Percentiles rank a stretch among this genome's conserved stretches.
Evolutionary conservation across 345 rosid genomes (phyloP).

Genomic region (Melaleuca quinquenervia): DNA sequence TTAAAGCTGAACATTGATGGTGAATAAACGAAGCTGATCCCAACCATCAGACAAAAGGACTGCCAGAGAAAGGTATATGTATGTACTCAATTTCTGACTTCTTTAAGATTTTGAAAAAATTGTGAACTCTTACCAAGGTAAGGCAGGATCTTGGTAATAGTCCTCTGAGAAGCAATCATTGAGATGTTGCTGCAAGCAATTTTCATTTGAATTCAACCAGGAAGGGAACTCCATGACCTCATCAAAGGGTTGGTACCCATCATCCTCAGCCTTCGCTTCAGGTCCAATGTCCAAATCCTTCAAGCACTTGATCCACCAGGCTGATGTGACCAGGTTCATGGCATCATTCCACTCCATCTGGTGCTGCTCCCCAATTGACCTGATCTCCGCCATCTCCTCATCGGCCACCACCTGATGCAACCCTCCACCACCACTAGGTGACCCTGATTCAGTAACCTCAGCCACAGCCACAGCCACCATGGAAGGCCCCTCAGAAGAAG

Average conservation of each 20-base stretch:
- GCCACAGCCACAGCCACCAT: slow-evolving; percentile 9
- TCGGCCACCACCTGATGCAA: slow-evolving; percentile 51
- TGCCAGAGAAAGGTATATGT: background rate
- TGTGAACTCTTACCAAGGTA: slow-evolving; percentile 55
- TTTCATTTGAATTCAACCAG: slow-evolving; percentile 69
- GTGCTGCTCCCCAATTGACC: slow-evolving; percentile 66
- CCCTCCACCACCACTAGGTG: slow-evolving; percentile 18
- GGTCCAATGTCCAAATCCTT: slow-evolving; percentile 39
- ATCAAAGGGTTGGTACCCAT: slow-evolving; percentile 50
- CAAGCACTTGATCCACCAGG: slow-evolving; percentile 72
- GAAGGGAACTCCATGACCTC: slow-evolving; percentile 76
- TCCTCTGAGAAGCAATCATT: slow-evolving; percentile 37
- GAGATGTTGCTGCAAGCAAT: slow-evolving; percentile 50
- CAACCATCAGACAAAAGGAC: background rate
- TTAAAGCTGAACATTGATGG: background rate
- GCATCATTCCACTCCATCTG: slow-evolving; percentile 78
- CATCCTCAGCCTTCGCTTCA: slow-evolving; percentile 29
- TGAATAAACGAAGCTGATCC: background rate
- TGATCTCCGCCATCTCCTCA: slow-evolving; percentile 65
- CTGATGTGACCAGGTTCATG: slow-evolving; percentile 61
- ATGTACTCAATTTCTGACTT: background rate
- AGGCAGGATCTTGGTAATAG: slow-evolving; percentile 45
- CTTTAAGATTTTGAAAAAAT: background rate
- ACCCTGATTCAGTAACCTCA: slow-evolving; percentile 15
- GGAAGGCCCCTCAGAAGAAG: background rate